Base-by-base conservation (phyloP, 1,284 basidiomycete species). In the Apiotrichum gamsii region DNA sequence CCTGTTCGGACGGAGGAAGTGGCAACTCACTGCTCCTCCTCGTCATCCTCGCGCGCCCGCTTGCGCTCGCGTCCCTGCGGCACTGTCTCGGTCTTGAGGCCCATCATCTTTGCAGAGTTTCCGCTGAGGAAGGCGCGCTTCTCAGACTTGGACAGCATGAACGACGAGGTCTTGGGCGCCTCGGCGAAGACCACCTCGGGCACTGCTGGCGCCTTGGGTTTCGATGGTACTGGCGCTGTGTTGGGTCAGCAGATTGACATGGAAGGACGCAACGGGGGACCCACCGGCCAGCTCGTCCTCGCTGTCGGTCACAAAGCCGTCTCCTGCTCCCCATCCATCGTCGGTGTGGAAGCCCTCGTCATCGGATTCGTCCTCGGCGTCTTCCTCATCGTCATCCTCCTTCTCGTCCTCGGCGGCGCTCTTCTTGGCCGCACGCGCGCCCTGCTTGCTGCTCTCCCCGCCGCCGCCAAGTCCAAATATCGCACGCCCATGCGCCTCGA, bases 31-130 rank as follows among this genome's bases (percentile, higher is more conserved):
- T 67, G 61, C 20, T 63, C 65, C 11, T 60, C 60, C 6, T 62
- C 67, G 13, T 64, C 62, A 18, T 41, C 58, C 25, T 45, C 52
- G 43, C 49, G 43, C 21, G 42, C 46, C 8, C 52, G 52, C 51
- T 59, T 64, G 39, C 43, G 50, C 16, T 42, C 51, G 33, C 47
- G 50, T 35, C 16, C 36, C 49, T 15, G 45, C 56, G n/a, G n/a
- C 16, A 20, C 42, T 36, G 47, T 58, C 21, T 59, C 53, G 18
- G 42, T 30, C 45, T 62, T 57, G 36, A 65, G 49, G 8, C 67
- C 65, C 62, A 73, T 67, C 52, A 74, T 68, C 52, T 72, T 73
- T 39, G 67, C 56, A 4, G 67, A 67, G 40, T 59, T 70, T n/a
- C 69, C 65, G 9, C 46, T 63, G 25, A 72, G 58, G 55, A 71